Conservation (phyloP, 352 stramenopile genomes). For the Phytophthora litchii region DNA sequence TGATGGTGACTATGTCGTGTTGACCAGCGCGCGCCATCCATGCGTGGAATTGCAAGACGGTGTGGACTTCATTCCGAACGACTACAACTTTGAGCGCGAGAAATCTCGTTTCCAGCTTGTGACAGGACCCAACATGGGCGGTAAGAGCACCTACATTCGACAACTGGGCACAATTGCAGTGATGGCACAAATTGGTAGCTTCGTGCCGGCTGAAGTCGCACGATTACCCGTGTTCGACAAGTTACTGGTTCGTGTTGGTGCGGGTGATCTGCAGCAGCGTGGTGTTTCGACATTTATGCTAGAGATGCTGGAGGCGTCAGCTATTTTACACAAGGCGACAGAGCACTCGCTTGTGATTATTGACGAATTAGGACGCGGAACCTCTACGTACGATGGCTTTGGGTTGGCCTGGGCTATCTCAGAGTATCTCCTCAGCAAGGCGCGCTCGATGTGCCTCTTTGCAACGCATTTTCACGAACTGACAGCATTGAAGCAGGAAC, state of each 20-base stretch:
- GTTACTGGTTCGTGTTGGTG: conserved; percentile 96
- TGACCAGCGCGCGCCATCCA: conserved; percentile 94
- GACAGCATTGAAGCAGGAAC: conserved; percentile 90
- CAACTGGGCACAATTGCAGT: conserved; percentile 94
- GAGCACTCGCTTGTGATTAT: conserved; percentile 97
- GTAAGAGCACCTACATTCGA: conserved; percentile 99
- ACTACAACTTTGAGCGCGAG: conserved; percentile 91
- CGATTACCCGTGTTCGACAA: conserved; percentile 96
- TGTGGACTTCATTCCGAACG: conserved; percentile 98
- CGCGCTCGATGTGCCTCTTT: conserved; percentile 92
- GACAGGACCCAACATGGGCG: conserved; percentile 99
- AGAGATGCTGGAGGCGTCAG: conserved; percentile 99
- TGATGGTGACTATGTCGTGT: conserved; percentile 63
- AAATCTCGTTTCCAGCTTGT: conserved; percentile 94
- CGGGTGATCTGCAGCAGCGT: conserved; percentile 96
- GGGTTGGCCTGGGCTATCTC: conserved; percentile 97
- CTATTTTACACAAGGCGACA: conserved; percentile 96
- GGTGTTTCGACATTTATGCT: conserved; percentile 99
- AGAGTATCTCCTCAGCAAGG: conserved; percentile 95
- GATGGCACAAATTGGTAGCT: conserved; percentile 97
- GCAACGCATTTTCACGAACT: conserved; percentile 99
- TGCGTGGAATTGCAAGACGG: conserved; percentile 98
- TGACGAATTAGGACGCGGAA: conserved; percentile 98
- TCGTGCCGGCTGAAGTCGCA: conserved; percentile 93
- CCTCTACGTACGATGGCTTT: conserved; percentile 98